phyloP scores from a whole-genome alignment of 2,329 filamentous ascomycete species.

The Dendryphion nanum region DNA sequence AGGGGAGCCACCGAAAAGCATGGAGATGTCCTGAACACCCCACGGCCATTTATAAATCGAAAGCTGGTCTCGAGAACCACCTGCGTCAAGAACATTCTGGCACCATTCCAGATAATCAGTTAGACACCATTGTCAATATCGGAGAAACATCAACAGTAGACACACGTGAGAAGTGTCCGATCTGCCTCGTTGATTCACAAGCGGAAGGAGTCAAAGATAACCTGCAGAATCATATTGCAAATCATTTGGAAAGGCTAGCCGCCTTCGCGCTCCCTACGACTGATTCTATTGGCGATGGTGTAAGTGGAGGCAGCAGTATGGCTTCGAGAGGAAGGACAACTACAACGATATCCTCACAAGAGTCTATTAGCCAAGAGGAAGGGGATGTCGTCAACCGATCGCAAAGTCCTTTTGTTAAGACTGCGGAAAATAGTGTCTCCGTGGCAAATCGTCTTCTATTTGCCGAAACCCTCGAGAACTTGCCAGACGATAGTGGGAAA shows the following conservation, averaged over 20 bases:
- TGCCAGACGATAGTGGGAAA: conserved; percentile 24
- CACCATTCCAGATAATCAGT: conserved; percentile 27
- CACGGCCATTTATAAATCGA: conserved; percentile 24
- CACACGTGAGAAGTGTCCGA: conserved; percentile 28
- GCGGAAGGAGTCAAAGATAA: conserved; percentile 19
- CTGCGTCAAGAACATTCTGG: conserved; percentile 26
- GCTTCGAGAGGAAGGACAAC: conserved; percentile 26
- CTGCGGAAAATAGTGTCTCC: no score
- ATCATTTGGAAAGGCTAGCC: conserved; percentile 37
- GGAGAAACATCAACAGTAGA: conserved; percentile 34
- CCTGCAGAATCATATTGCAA: conserved; percentile 36
- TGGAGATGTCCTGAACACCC: conserved; percentile 38
- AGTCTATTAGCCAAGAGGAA: no score
- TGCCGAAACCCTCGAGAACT: conserved; percentile 18
- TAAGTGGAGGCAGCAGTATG: conserved; percentile 28
- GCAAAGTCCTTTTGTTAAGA: no score
- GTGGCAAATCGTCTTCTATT: conserved; percentile 20
- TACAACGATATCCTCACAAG: conserved; percentile 15
- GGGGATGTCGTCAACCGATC: no score
- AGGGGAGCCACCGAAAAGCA: conserved; percentile 35
- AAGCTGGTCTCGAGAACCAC: conserved; percentile 26
- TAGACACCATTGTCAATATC: conserved; percentile 28
- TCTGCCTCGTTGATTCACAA: conserved; percentile 25
- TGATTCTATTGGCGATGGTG: conserved; percentile 21
- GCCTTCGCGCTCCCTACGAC: conserved; percentile 31